phyloP scores from a whole-genome alignment of 1,139 yeast species.

The Saccharomyces uvarum region DNA sequence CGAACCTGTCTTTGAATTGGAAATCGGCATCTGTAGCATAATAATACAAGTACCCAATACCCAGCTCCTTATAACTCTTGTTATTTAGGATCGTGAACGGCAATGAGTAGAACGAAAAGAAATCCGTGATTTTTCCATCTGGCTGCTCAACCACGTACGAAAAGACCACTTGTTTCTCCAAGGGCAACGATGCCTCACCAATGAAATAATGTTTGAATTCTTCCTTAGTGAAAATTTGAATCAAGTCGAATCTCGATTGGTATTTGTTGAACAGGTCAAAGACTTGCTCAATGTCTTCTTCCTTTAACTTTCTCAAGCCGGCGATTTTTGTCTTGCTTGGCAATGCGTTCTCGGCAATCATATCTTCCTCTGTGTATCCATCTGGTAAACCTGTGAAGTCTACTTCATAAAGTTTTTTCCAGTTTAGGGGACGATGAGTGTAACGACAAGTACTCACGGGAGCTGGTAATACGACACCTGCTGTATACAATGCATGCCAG shows the following conservation, averaged over 20 bases:
- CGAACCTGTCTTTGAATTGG: constrained; percentile 31
- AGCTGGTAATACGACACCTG: constrained; percentile 83
- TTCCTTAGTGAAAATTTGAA: constrained; percentile 58
- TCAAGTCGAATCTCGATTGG: constrained; percentile 62
- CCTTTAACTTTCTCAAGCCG: constrained; percentile 60
- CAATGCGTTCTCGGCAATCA: constrained; percentile 72
- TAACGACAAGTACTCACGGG: constrained; percentile 90
- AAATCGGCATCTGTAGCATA: constrained; percentile 67
- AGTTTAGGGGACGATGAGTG: constrained; percentile 87
- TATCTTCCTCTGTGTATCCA: constrained; percentile 67
- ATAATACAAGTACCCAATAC: constrained; percentile 83
- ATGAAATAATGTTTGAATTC: constrained; percentile 82
- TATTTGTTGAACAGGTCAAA: constrained; percentile 50
- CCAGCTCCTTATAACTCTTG: constrained; percentile 56
- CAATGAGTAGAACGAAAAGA: constrained; percentile 78
- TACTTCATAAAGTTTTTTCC: constrained; percentile 83
- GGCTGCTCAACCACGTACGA: constrained; percentile 68
- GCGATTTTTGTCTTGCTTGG: constrained; percentile 50
- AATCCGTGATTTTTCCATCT: constrained; percentile 67
- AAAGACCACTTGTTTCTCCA: constrained; percentile 49
- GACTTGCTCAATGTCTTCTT: constrained; percentile 59
- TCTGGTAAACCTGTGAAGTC: constrained; percentile 79
- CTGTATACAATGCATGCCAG: constrained; percentile 96
- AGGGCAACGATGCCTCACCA: constrained; percentile 34
- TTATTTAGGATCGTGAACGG: constrained; percentile 81